Percentiles rank a stretch among this genome's conserved stretches.
Evolutionary conservation across 768 basidiomycete species (phyloP).

Genomic region (Podaxis pistillaris): DNA sequence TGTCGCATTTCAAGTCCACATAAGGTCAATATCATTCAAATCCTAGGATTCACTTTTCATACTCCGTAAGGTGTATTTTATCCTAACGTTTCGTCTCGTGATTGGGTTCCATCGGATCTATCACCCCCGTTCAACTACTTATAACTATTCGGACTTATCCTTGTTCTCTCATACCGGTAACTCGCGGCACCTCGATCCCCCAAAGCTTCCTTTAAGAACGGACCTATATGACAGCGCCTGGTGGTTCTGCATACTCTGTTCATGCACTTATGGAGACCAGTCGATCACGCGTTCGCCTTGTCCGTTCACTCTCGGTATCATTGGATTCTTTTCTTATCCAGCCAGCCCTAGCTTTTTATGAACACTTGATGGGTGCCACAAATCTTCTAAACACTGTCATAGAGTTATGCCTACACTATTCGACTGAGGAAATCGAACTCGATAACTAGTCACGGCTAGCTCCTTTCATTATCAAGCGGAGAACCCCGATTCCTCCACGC

Average conservation of each 20-base stretch:
- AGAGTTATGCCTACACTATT: neutral
- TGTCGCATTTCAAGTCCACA: neutral
- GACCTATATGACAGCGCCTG: neutral
- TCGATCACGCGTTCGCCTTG: too few species aligned
- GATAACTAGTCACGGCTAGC: neutral
- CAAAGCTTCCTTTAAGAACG: constrained; percentile 1
- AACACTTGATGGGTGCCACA: neutral
- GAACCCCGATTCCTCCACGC: neutral
- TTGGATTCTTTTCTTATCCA: too few species aligned
- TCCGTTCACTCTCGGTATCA: too few species aligned
- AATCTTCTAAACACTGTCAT: neutral
- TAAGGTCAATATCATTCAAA: constrained; percentile 1
- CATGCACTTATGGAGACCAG: neutral
- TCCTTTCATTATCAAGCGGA: neutral
- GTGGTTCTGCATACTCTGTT: neutral
- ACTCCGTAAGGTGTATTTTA: neutral
- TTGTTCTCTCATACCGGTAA: neutral
- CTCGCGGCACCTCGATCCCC: neutral
- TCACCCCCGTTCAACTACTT: neutral
- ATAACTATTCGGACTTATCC: neutral
- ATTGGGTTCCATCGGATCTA: neutral
- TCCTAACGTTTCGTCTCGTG: neutral
- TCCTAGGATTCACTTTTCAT: constrained; percentile 11
- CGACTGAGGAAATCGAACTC: neutral
- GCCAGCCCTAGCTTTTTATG: neutral